Percentiles rank a stretch among this genome's conserved stretches.
These are phyloP conservation scores for Solanum ossicruentum DNA, from an alignment of 257 asterid genomes.

Conservation along the genomic window DNA sequence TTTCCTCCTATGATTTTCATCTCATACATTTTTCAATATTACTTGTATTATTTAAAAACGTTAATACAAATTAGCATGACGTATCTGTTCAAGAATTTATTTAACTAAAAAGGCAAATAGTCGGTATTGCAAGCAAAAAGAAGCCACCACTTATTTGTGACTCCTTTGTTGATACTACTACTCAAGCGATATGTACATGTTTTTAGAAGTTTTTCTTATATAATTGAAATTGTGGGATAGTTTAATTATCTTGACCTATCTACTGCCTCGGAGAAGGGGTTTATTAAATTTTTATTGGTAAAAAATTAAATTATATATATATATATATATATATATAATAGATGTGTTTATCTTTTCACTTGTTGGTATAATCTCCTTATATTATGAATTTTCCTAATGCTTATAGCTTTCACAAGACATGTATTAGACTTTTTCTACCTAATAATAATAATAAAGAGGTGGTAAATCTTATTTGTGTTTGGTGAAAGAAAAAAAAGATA, in stretches of 20 bases:
- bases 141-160: neutral
- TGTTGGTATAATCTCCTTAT: neutral
- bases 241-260: neutral
- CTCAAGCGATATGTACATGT: neutral
- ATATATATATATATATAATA: neutral
- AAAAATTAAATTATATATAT: neutral
- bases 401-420: neutral
- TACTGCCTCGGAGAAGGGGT: too few relatives aligned
- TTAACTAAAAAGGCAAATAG: neutral
- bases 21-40: too few relatives aligned
- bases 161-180: neutral
- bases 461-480: neutral
- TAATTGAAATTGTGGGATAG: neutral
- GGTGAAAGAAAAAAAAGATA: conserved; percentile 3
- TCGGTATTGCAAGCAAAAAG: neutral
- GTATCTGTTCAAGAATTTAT: neutral
- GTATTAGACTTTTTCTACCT: neutral
- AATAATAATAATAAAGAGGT: neutral
- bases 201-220: neutral
- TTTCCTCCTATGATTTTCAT: too few relatives aligned
- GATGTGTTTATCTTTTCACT: neutral
- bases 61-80: too few relatives aligned
- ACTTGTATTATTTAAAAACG: too few relatives aligned
- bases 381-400: neutral
- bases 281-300: too few relatives aligned